Evolutionary conservation across 345 rosid genomes (phyloP).

Genomic region (Acer yangbiense): DNA sequence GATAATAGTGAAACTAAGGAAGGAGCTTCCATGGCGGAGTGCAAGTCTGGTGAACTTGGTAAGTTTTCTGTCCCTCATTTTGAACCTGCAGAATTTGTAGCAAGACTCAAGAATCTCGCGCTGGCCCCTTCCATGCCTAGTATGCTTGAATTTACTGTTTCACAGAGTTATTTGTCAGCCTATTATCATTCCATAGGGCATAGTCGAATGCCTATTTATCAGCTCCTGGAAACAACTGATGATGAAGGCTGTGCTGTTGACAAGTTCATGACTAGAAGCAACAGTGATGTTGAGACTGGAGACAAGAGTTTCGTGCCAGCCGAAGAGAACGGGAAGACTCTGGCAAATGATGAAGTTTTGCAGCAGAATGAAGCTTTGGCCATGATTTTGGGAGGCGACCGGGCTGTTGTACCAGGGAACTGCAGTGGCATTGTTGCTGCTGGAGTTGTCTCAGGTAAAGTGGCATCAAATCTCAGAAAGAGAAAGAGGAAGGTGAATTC

Average conservation of each 20-base stretch:
- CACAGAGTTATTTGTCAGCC: conserved; percentile 50
- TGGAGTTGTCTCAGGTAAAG: conserved; percentile 24
- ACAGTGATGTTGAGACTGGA: conserved; percentile 8
- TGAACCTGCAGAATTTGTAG: conserved; percentile 57
- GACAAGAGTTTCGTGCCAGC: conserved; percentile 9
- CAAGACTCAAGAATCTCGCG: conserved; percentile 57
- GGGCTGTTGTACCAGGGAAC: conserved; percentile 13
- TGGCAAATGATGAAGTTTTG: conserved; percentile 14
- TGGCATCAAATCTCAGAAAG: conserved; percentile 32
- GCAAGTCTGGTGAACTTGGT: conserved; percentile 31
- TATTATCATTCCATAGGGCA: conserved; percentile 62
- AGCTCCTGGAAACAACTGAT: conserved; percentile 35
- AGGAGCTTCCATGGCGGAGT: conserved; percentile 10
- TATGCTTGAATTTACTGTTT: conserved; percentile 52
- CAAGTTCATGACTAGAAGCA: conserved; percentile 11
- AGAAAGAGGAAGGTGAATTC: conserved; percentile 31
- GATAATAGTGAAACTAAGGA: conserved; percentile 9
- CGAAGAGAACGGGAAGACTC: conserved; percentile 9
- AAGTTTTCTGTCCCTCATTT: conserved; percentile 44
- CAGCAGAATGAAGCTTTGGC: conserved; percentile 26
- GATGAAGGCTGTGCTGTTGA: conserved; percentile 27
- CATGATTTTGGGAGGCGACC: conserved; percentile 14
- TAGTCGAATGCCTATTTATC: conserved; percentile 47
- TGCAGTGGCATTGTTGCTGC: conserved; percentile 16
- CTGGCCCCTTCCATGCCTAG: conserved; percentile 35